These are phyloP conservation scores for Rhododendron molle DNA, from an alignment of 148 eudicot species.

Conservation along the genomic window DNA sequence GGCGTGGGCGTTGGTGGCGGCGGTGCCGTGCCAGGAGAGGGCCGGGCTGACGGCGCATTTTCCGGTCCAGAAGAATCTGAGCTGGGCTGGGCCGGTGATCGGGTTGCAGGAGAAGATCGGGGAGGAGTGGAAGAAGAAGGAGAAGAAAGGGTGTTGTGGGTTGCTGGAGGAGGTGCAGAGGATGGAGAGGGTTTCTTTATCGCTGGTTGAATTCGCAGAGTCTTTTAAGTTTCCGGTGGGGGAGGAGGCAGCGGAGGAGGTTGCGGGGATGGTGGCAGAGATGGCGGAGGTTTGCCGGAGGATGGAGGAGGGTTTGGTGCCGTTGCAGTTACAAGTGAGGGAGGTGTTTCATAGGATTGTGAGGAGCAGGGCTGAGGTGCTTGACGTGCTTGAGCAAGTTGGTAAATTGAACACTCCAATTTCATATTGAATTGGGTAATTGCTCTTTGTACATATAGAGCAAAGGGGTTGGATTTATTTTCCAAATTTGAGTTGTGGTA, in stretches of 20 bases:
- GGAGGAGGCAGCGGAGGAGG: conserved; percentile 56
- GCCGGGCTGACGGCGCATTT: conserved; percentile 62
- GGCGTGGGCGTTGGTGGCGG: conserved; percentile 86
- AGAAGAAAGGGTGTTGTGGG: conserved; percentile 72
- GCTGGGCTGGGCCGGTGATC: conserved; percentile 61
- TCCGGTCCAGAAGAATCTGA: conserved; percentile 51
- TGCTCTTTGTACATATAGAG: conserved; percentile 4
- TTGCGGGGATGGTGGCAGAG: conserved; percentile 57
- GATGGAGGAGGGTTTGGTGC: conserved; percentile 78
- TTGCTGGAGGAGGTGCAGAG: conserved; percentile 68
- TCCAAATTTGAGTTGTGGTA: not conserved
- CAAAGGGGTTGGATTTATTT: not conserved
- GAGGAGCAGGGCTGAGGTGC: conserved; percentile 60
- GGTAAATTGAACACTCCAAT: conserved; percentile 40
- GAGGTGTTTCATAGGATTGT: conserved; percentile 92
- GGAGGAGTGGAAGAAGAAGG: conserved; percentile 93
- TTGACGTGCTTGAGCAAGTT: conserved; percentile 74
- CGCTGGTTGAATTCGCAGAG: conserved; percentile 48
- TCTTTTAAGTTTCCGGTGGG: conserved; percentile 63
- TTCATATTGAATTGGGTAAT: conserved; percentile 25
- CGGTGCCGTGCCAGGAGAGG: conserved; percentile 82
- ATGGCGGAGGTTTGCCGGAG: conserved; percentile 55
- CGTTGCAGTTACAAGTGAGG: conserved; percentile 64
- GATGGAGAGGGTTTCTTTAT: conserved; percentile 49
- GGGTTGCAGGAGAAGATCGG: conserved; percentile 75